Evolutionary conservation across 2,329 filamentous ascomycete species (phyloP).

Genomic region (Fusarium illudens): DNA sequence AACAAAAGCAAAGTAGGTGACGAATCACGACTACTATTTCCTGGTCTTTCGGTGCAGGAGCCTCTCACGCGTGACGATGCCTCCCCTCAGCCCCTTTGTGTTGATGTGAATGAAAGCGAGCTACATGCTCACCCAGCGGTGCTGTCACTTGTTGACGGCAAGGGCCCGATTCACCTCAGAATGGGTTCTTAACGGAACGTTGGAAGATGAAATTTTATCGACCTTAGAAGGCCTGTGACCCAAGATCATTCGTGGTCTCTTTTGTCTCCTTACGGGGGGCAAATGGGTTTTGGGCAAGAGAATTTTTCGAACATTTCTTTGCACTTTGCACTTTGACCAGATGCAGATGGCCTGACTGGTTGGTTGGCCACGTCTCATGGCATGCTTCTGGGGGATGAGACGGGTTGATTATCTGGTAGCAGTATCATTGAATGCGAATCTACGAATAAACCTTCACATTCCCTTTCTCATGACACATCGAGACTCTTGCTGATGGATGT

Average conservation of each 20-base stretch:
- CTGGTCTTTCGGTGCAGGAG: constrained; percentile 19
- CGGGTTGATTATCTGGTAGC: not conserved
- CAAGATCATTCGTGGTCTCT: constrained; percentile 37
- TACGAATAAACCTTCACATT: not conserved
- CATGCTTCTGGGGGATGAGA: not conserved
- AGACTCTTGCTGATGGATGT: not conserved
- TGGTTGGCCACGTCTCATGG: not conserved
- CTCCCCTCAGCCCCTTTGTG: not conserved
- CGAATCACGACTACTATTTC: constrained; percentile 36
- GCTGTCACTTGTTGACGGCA: constrained; percentile 77
- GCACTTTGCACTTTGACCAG: not conserved
- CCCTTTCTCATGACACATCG: too few species aligned
- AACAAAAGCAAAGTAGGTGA: constrained; percentile 40
- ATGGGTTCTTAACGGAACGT: constrained; percentile 84
- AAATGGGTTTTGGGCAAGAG: constrained; percentile 52
- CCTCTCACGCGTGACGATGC: constrained; percentile 13
- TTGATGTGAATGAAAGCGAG: constrained; percentile 9
- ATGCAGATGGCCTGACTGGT: not conserved
- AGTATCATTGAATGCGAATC: not conserved
- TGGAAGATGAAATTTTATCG: constrained; percentile 66
- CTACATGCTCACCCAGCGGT: constrained; percentile 66
- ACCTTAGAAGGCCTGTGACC: constrained; percentile 51
- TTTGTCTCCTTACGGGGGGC: constrained; percentile 38
- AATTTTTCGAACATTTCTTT: constrained; percentile 51
- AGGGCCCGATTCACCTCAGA: constrained; percentile 73